Evolutionary conservation across 148 eudicot genomes (phyloP), one percentile per base, ranked within the genome.

Genomic region (Amaranthus cruentus): DNA sequence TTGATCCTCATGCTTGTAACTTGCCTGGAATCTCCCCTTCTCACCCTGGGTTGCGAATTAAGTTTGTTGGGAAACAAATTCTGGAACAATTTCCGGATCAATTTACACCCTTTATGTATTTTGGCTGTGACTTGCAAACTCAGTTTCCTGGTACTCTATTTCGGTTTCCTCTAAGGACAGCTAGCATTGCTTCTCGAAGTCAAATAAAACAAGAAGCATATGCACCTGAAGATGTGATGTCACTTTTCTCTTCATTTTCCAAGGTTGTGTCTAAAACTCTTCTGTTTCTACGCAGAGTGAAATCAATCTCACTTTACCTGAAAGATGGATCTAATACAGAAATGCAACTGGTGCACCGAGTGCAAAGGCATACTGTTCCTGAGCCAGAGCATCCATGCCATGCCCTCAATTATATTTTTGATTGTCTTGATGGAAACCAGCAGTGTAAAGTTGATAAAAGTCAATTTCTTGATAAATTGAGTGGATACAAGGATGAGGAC

Each of bases 11-110:
- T 86, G 97, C 99, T 42, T 86, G 87, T 76, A 88, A 89, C 83
- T 87, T 95, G 83, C 99, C 99, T 66, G 99, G 99, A 49, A 89
- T 95, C 52, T 95, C 99, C 71, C 96, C 99, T 4, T 90, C 96
- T 71, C 99, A 95, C 80, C 99, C 99, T 80, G 99, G 99, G 38
- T 83, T 95, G 76, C 88, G 99, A 54, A 95, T 95, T 66, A 87
- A 90, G 82, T 95, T 88, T 82, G 88, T 63, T n/a, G 97, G 97
- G 55, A 90, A 87, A 81, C 84, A 75, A 71, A 87, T 95, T 76
- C 81, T 95, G 82, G 99, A 92, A 74, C 99, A 95, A 72, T 95
- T 95, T 83, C 99, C 99, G n/a, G 99, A 95, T 81, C 99, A 95
- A 68, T 95, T 95, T 85, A 82, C 97, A 67, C 99, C 99, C 47